These are phyloP conservation scores for Helotiales sp. DNA, from an alignment of 2,329 filamentous ascomycete genomes.

Conservation along the genomic window DNA sequence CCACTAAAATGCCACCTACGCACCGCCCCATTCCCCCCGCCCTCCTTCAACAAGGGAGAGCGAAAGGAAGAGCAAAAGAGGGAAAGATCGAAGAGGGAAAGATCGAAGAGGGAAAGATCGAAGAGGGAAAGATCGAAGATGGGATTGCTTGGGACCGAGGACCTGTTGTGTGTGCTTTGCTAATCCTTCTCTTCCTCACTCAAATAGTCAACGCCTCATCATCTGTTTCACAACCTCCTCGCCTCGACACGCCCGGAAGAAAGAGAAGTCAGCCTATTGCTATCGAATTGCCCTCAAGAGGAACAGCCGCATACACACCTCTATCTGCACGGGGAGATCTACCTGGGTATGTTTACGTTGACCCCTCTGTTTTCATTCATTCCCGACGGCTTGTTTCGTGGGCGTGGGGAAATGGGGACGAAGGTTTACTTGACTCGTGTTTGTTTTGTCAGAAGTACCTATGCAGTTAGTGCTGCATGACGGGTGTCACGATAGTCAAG, in stretches of 20 bases:
- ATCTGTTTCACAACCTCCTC: constrained; percentile 2
- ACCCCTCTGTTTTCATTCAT: neutral
- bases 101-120: neutral
- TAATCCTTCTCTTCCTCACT: neutral
- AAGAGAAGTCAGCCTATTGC: constrained; percentile 56
- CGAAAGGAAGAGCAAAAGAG: neutral
- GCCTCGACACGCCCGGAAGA: constrained; percentile 29
- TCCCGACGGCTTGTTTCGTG: neutral
- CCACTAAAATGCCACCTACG: constrained; percentile 26
- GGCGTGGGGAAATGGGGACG: neutral
- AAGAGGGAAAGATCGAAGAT: neutral
- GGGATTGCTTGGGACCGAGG: neutral
- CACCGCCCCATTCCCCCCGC: neutral
- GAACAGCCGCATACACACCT: constrained; percentile 49
- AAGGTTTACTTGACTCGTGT: constrained; percentile 6
- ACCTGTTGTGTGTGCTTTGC: neutral
- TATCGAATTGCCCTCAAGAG: constrained; percentile 49
- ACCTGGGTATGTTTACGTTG: constrained; percentile 56
- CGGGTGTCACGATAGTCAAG: neutral
- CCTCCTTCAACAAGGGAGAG: neutral
- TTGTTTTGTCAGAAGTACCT: neutral
- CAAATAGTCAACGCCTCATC: constrained; percentile 9
- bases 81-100: neutral
- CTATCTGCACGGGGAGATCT: constrained; percentile 64
- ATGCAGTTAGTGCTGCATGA: neutral